phyloP scores from a whole-genome alignment of 306 rosid genomes.

The Phaseolus lunatus region DNA sequence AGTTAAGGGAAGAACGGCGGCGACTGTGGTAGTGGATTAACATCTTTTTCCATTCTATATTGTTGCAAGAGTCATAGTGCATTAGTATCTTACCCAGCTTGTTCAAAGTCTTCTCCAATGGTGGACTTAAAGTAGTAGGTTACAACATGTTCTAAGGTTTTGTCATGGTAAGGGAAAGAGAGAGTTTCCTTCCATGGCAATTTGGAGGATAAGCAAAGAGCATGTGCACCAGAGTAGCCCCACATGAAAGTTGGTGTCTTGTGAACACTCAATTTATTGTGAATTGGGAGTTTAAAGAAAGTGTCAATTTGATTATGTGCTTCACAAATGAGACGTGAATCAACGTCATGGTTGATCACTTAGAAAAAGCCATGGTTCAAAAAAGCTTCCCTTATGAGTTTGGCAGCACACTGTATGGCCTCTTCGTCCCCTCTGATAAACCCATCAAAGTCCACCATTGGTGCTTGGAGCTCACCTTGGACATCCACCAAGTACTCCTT shows the following conservation, averaged over 20 bases:
- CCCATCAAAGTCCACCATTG: conserved; percentile 66
- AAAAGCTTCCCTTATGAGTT: conserved; percentile 58
- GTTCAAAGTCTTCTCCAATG: conserved; percentile 57
- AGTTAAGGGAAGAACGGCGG: no score
- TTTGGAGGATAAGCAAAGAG: conserved; percentile 70
- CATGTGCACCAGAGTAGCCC: conserved; percentile 79
- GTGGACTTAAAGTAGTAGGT: conserved; percentile 56
- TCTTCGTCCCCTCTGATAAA: conserved; percentile 57
- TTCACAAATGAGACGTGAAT: conserved; percentile 43
- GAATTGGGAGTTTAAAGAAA: conserved; percentile 66
- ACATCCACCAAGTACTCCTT: conserved; percentile 55
- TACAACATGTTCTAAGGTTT: conserved; percentile 44
- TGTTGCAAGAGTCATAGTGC: no score
- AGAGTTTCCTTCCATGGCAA: conserved; percentile 90
- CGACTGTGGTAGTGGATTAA: no score
- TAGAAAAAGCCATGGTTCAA: conserved; percentile 77
- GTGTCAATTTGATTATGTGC: conserved; percentile 55
- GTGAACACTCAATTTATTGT: conserved; percentile 44
- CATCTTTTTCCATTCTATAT: no score
- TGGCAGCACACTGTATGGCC: conserved; percentile 52
- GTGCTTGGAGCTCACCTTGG: conserved; percentile 52
- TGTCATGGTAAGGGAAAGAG: conserved; percentile 58
- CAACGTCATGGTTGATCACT: conserved; percentile 74
- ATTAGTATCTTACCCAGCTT: conserved; percentile 58
- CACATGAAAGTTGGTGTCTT: conserved; percentile 45